Conservation (phyloP, 2,329 filamentous ascomycete genomes). For the Cryphonectria japonica region DNA sequence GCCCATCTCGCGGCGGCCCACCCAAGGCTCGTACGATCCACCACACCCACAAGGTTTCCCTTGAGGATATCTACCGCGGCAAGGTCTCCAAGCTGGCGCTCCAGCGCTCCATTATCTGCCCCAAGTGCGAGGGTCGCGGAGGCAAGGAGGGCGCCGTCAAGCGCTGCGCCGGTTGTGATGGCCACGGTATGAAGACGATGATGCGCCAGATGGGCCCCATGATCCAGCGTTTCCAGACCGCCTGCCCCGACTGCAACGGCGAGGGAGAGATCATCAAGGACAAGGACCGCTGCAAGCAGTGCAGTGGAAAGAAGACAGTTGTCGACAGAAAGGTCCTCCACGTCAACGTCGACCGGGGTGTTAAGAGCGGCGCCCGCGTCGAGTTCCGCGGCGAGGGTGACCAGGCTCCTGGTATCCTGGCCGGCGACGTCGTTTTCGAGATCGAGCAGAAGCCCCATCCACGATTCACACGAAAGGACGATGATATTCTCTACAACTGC, state of each 20-base stretch:
- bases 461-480: constrained; percentile 93
- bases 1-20: constrained; percentile 80
- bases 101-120: constrained; percentile 96
- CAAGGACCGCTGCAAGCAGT: constrained; percentile 96
- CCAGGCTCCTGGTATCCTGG: constrained; percentile 88
- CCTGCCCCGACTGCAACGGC: constrained; percentile 96
- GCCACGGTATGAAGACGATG: constrained; percentile 99
- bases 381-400: constrained; percentile 97
- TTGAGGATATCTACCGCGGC: constrained; percentile 97
- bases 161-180: constrained; percentile 88
- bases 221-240: constrained; percentile 99
- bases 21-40: constrained; percentile 92
- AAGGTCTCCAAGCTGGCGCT: constrained; percentile 97
- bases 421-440: constrained; percentile 96
- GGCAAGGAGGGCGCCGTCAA: constrained; percentile 98
- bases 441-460: constrained; percentile 99
- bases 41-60: constrained; percentile 96
- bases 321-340: constrained; percentile 98
- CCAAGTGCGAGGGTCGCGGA: constrained; percentile 90
- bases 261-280: constrained; percentile 97
- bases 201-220: constrained; percentile 99
- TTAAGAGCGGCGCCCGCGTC: constrained; percentile 92
- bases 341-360: constrained; percentile 94
- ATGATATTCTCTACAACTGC: constrained; percentile 92
- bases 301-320: constrained; percentile 95